phyloP scores from a whole-genome alignment of 2,329 filamentous ascomycete genomes.

The Aspergillus pseudotamarii region DNA sequence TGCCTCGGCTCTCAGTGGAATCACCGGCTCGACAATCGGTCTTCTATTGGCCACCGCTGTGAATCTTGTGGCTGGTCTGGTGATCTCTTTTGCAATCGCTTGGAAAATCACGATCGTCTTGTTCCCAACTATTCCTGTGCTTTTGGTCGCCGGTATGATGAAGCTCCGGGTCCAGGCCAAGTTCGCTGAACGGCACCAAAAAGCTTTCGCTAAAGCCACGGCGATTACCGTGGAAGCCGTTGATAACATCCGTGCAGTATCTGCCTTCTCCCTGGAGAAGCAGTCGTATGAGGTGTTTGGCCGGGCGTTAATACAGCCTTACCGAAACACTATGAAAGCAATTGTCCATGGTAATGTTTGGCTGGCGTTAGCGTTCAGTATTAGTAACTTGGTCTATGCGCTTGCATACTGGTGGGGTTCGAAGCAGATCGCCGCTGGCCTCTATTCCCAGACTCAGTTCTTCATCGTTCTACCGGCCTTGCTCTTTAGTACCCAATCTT shows the following conservation, averaged over 20 bases:
- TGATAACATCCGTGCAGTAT: slow-evolving; percentile 54
- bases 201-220: slow-evolving; percentile 54
- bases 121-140: slow-evolving; percentile 67
- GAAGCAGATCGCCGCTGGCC: slow-evolving; percentile 66
- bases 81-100: slow-evolving; percentile 68
- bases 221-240: slow-evolving; percentile 56
- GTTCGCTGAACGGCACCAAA: slow-evolving; percentile 58
- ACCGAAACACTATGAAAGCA: slow-evolving; percentile 50
- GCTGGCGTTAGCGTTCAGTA: slow-evolving; percentile 45
- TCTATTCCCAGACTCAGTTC: slow-evolving; percentile 68
- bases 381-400: slow-evolving; percentile 69
- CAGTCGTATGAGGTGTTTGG: slow-evolving; percentile 50
- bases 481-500: slow-evolving; percentile 71
- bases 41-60: slow-evolving; percentile 69
- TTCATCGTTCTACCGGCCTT: slow-evolving; percentile 73
- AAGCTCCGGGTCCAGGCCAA: slow-evolving; percentile 62
- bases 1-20: slow-evolving; percentile 64
- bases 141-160: slow-evolving; percentile 70
- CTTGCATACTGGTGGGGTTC: slow-evolving; percentile 81
- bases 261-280: slow-evolving; percentile 54
- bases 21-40: slow-evolving; percentile 71
- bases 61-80: slow-evolving; percentile 68
- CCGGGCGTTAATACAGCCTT: slow-evolving; percentile 48
- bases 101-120: slow-evolving; percentile 78
- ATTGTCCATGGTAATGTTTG: slow-evolving; percentile 50